These are phyloP conservation scores for Hansenula sp. DNA, from an alignment of 1,139 yeast genomes.

Conservation along the genomic window DNA sequence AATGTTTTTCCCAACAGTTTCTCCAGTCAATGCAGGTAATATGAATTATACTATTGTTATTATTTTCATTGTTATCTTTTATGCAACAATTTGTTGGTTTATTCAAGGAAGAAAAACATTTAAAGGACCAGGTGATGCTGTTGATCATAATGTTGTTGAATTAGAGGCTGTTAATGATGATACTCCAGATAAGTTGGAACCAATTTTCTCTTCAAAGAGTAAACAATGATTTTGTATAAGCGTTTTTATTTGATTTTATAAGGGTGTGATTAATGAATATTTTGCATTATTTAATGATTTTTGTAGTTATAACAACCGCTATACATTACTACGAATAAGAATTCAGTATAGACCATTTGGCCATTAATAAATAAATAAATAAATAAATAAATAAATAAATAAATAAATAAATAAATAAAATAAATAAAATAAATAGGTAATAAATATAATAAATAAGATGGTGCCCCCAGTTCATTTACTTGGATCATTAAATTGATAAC, in stretches of 20 bases:
- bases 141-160: slow-evolving; percentile 8
- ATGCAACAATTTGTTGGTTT: slow-evolving; percentile 30
- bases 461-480: slow-evolving; percentile 41
- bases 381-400: slow-evolving; percentile 2
- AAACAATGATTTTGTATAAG: neutral
- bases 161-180: slow-evolving; percentile 4
- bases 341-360: neutral
- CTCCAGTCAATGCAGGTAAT: slow-evolving; percentile 30
- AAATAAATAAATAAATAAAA: slow-evolving; percentile 4
- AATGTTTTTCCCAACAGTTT: slow-evolving; percentile 39
- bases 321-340: no score
- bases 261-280: neutral
- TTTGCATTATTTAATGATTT: neutral
- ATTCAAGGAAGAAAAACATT: slow-evolving; percentile 25
- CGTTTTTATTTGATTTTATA: no score
- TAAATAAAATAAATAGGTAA: slow-evolving; percentile 4
- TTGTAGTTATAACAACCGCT: no score
- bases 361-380: slow-evolving; percentile 3
- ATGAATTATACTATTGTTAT: slow-evolving; percentile 39
- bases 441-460: slow-evolving; percentile 2
- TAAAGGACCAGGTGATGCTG: slow-evolving; percentile 18
- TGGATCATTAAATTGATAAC: slow-evolving; percentile 84
- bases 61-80: slow-evolving; percentile 29
- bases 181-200: neutral
- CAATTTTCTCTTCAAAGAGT: neutral